These are phyloP conservation scores for Seminavis robusta DNA, from an alignment of 108 stramenopile genomes.

Conservation along the genomic window DNA sequence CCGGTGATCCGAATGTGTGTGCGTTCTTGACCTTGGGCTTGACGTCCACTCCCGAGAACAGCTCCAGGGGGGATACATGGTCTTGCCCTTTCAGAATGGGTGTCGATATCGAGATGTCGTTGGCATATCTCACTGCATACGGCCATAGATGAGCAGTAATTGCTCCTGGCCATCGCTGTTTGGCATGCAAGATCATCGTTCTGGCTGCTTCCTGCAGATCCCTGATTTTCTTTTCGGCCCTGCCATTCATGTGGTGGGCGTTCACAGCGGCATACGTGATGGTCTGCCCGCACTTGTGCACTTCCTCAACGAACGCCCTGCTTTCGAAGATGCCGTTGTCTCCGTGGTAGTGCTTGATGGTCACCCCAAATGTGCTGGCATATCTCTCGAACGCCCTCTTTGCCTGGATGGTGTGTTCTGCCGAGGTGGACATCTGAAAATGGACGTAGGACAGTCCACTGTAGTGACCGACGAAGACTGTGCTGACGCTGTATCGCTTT, in stretches of 20 bases:
- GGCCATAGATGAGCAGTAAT: constrained; percentile 47
- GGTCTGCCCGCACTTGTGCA: constrained; percentile 13
- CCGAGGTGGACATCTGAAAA: constrained; percentile 21
- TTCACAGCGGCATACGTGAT: constrained; percentile 44
- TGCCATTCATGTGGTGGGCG: constrained; percentile 52
- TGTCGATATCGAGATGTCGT: constrained; percentile 14
- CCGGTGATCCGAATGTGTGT: constrained; percentile 29
- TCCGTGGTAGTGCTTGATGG: constrained; percentile 37
- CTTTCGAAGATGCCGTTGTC: constrained; percentile 55
- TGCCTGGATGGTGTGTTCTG: constrained; percentile 29
- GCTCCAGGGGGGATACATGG: constrained; percentile 7
- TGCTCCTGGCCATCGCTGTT: constrained; percentile 29
- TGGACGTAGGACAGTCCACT: constrained; percentile 23
- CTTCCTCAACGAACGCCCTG: constrained; percentile 13
- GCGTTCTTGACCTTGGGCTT: constrained; percentile 1
- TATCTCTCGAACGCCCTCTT: constrained; percentile 43
- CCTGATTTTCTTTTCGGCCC: constrained; percentile 35
- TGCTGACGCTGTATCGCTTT: constrained; percentile 29
- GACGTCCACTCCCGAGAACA: constrained; percentile 4
- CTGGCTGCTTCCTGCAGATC: constrained; percentile 39
- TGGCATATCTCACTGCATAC: constrained; percentile 34
- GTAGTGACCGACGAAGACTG: constrained; percentile 33
- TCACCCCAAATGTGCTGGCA: constrained; percentile 2
- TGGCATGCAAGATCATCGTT: constrained; percentile 47
- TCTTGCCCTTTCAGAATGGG: not conserved